Evolutionary conservation across 805 yeast species (phyloP).

Genomic region (Blastobotrys americana): DNA sequence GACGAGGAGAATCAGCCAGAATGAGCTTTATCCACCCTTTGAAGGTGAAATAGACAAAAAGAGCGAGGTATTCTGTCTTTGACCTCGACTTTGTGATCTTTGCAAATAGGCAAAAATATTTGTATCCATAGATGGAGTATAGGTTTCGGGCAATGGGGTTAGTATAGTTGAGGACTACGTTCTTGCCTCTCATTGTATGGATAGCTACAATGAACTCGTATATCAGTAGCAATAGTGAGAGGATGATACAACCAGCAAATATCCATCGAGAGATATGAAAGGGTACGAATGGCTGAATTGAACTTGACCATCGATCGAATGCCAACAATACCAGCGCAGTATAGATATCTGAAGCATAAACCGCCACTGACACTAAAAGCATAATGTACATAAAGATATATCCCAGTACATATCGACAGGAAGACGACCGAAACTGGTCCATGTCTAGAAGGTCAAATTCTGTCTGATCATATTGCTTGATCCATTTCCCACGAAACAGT

Average conservation of each 20-base stretch:
- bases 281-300: constrained; percentile 41
- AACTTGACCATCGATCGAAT: constrained; percentile 59
- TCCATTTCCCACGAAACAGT: constrained; percentile 19
- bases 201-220: constrained; percentile 55
- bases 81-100: constrained; percentile 57
- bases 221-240: constrained; percentile 51
- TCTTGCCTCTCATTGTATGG: constrained; percentile 49
- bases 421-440: constrained; percentile 17
- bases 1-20: constrained; percentile 82
- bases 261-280: constrained; percentile 56
- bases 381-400: constrained; percentile 38
- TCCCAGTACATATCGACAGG: constrained; percentile 22
- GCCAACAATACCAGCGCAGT: constrained; percentile 70
- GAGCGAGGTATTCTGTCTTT: constrained; percentile 59
- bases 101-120: constrained; percentile 65
- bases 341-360: constrained; percentile 63
- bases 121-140: constrained; percentile 52
- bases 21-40: constrained; percentile 56
- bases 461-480: constrained; percentile 19
- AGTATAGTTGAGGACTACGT: constrained; percentile 64
- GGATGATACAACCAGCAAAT: constrained; percentile 73
- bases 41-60: constrained; percentile 56
- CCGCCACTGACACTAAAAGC: constrained; percentile 39
- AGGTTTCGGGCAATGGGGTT: constrained; percentile 53
- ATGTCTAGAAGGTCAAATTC: constrained; percentile 18